Evolutionary conservation across 208 protist species (phyloP), one percentile per base, ranked within the genome.

Genomic region (Herpetomonas tarakana): DNA sequence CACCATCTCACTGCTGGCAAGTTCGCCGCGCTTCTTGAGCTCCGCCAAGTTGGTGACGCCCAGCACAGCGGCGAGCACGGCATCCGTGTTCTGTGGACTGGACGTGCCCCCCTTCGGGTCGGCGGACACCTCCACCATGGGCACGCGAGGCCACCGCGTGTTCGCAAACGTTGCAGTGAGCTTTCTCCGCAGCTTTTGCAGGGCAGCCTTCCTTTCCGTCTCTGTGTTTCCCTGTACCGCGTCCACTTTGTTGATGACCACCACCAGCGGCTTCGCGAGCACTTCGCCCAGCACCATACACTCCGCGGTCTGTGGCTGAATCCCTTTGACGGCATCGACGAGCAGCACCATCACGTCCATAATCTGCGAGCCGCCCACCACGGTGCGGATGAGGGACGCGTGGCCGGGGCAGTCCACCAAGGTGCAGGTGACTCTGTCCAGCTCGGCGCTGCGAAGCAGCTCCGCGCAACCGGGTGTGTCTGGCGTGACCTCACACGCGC

Each of bases 391-490:
- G 22, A 99, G 87, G 3, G 96, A 98, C 9, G 97, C 98, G 71
- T 99, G 98, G 3, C 98, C 98, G 18, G 98, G 98, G 72, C 98
- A 99, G 66, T 99, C 98, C 0, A 99, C 98, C 4, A 99, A 77
- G 16, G 98, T 99, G 65, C 91, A 96, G 60, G 88, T 76, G 25
- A 94, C 54, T 16, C 70, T 52, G 2, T 73, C 47, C 50, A 88
- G 41, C 0, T 60, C 59, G 3, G 63, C 68, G 1, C 21, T 21
- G 9, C 16, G 3, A 0, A 81, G 64, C 14, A 74, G 38, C 21
- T 26, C 3, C 21, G 35, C 62, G 52, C 72, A 74, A 26, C 65
- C 72, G 44, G 66, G 39, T 7, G 60, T 44, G 22, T 22, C 59
- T 51, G 21, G 52, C 51, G 2, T 55, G 21, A 66, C 31, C 22